Evolutionary conservation across 306 rosid species (phyloP).

Genomic region (Trifolium repens): DNA sequence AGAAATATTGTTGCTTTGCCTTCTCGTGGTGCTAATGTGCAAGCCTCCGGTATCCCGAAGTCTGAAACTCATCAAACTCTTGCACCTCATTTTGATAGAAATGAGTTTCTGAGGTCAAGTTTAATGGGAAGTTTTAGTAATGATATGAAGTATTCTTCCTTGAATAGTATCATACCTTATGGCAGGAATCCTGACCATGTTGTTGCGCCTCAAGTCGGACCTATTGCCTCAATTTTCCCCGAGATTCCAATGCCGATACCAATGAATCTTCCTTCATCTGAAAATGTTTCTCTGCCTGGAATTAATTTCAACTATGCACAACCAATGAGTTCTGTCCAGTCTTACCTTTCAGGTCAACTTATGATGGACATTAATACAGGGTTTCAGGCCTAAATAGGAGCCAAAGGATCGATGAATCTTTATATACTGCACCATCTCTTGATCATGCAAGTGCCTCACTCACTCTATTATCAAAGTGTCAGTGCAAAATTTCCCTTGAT

Average conservation of each 20-base stretch:
- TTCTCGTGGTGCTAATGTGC: slow-evolving; percentile 42
- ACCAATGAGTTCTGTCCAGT: slow-evolving; percentile 53
- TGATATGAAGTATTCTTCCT: slow-evolving; percentile 60
- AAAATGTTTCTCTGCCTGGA: neutral
- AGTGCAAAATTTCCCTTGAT: slow-evolving; percentile 64
- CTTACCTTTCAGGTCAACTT: slow-evolving; percentile 66
- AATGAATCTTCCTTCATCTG: slow-evolving; percentile 56
- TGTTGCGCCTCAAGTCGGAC: slow-evolving; percentile 47
- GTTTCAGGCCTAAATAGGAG: slow-evolving; percentile 74
- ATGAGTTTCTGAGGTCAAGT: slow-evolving; percentile 53
- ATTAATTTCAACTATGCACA: slow-evolving; percentile 50
- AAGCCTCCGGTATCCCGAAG: slow-evolving; percentile 45
- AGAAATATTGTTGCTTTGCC: slow-evolving; percentile 54
- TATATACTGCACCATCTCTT: too few species aligned
- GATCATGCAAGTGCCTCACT: neutral
- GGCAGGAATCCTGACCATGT: slow-evolving; percentile 51
- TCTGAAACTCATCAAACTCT: slow-evolving; percentile 59
- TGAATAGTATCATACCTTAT: slow-evolving; percentile 54
- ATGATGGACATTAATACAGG: slow-evolving; percentile 55
- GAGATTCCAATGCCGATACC: slow-evolving; percentile 72
- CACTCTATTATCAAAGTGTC: slow-evolving; percentile 44
- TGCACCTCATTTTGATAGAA: slow-evolving; percentile 58
- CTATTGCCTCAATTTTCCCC: slow-evolving; percentile 54
- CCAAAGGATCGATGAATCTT: slow-evolving; percentile 56
- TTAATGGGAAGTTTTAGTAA: slow-evolving; percentile 57